Evolutionary conservation across 2,329 filamentous ascomycete genomes (phyloP), one percentile per base, ranked within the genome.

Genomic region (Monosporascus sp.): DNA sequence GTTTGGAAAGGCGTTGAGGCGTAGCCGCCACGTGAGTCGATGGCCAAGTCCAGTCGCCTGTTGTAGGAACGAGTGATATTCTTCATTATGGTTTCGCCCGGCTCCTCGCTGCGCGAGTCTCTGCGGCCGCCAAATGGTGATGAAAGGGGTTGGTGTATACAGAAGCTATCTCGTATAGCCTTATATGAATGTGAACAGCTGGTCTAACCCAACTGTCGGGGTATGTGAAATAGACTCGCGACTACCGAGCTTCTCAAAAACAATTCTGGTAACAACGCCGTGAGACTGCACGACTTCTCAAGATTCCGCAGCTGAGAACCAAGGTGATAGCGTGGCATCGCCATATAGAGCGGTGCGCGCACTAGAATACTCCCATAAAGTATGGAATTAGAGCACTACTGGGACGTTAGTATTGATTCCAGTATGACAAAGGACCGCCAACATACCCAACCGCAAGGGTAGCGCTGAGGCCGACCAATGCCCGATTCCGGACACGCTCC

Each of bases 391-490:
- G 65, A 35, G 77, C 77, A 54, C 67, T 69, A 14, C 15, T 36
- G 9, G n/a, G 6, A 35, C 57, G 37, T 48, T 31, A 52, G 43
- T 11, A 36, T 25, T 18, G 24, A 24, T 14, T 31, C 37, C 11
- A 27, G 7, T 18, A 44, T 15, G 50, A 45, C 14, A 24, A 7
- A 37, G 8, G 45, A 46, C 18, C 7, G 46, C 47, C 15, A 38
- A 87, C 91, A 76, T 82, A 97, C 94, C 92, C 92, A 70, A 97
- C 81, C 53, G 89, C 90, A 69, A 97, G 80, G 47, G 90, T 94
- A 54, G 90, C 90, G 57, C 87, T 89, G 50, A 97, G 82, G 54
- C 94, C 93, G 58, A 96, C 80, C 56, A 96, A 76, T 47, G 94
- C 90, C 67, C 91, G 84, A 71, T 86, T 90, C 73, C 90, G 87